A percentile compares a stretch with the other conserved stretches of the same genome.
These are phyloP conservation scores for Paramarasmius palmivorus DNA, from an alignment of 1,284 basidiomycete genomes.

Conservation along the genomic window DNA sequence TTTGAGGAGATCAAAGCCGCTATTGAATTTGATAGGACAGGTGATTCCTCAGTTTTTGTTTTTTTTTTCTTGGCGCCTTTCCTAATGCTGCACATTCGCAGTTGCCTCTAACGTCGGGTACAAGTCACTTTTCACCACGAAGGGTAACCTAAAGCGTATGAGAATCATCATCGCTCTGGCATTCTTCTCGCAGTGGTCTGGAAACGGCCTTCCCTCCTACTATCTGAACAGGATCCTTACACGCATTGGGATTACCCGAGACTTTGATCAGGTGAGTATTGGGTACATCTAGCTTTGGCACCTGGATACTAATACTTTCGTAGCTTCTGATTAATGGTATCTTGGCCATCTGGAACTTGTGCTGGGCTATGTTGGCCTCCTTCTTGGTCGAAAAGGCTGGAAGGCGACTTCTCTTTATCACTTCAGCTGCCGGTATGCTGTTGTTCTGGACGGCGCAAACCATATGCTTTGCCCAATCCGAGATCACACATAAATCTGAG, in stretches of 20 bases:
- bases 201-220: conserved; percentile 75
- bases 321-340: conserved; percentile 71
- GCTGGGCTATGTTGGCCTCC: conserved; percentile 60
- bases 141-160: conserved; percentile 70
- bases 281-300: not conserved
- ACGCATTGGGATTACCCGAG: conserved; percentile 69
- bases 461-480: conserved; percentile 65
- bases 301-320: not conserved
- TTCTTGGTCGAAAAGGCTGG: conserved; percentile 60
- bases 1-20: conserved; percentile 79
- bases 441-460: conserved; percentile 74
- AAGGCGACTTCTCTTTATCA: conserved; percentile 66
- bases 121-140: conserved; percentile 55
- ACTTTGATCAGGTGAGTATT: conserved; percentile 46
- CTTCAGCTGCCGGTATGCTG: conserved; percentile 66
- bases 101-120: conserved; percentile 61
- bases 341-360: conserved; percentile 75
- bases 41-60: no score
- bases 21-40: conserved; percentile 59
- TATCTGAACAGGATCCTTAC: conserved; percentile 74
- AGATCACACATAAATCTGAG: conserved; percentile 36
- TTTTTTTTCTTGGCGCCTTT: no score
- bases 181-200: conserved; percentile 77
- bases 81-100: no score
- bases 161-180: conserved; percentile 68